Evolutionary conservation across 148 eudicot species (phyloP).

Genomic region (Selenicereus undatus): DNA sequence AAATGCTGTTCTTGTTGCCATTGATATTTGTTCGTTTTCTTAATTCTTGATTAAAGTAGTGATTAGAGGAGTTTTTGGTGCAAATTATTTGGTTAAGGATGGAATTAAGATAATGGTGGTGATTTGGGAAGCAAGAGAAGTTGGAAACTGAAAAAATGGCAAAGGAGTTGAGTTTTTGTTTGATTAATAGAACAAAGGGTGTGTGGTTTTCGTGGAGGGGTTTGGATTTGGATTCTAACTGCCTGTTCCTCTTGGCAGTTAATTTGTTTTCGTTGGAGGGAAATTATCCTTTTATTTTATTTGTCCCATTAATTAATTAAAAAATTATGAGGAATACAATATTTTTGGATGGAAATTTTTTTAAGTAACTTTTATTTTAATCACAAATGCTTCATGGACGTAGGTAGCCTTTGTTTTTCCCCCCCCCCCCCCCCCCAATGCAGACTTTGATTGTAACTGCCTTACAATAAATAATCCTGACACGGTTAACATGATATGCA

Average conservation of each 20-base stretch:
- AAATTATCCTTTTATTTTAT: not conserved
- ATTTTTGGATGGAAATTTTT: no score
- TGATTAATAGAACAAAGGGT: not conserved
- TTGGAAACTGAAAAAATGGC: slow-evolving; percentile 13
- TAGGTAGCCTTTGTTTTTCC: no score
- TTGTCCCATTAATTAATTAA: not conserved
- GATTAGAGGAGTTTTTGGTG: not conserved
- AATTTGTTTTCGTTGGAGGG: slow-evolving; percentile 8
- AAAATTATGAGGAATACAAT: not conserved
- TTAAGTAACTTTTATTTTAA: no score
- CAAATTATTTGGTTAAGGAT: not conserved
- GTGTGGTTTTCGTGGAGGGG: not conserved
- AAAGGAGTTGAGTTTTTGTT: not conserved
- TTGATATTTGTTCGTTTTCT: not conserved
- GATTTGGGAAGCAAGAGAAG: not conserved
- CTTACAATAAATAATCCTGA: no score
- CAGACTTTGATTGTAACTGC: no score
- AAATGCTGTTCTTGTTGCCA: slow-evolving; percentile 47
- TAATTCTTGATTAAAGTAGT: not conserved
- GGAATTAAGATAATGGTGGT: not conserved
- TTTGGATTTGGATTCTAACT: slow-evolving; percentile 20
- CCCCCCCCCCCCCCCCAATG: no score
- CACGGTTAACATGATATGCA: no score
- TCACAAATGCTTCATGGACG: no score
- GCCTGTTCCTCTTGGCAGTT: slow-evolving; percentile 22